These are phyloP conservation scores for Suhomyces canberraensis DNA, from an alignment of 805 yeast genomes.

Conservation along the genomic window DNA sequence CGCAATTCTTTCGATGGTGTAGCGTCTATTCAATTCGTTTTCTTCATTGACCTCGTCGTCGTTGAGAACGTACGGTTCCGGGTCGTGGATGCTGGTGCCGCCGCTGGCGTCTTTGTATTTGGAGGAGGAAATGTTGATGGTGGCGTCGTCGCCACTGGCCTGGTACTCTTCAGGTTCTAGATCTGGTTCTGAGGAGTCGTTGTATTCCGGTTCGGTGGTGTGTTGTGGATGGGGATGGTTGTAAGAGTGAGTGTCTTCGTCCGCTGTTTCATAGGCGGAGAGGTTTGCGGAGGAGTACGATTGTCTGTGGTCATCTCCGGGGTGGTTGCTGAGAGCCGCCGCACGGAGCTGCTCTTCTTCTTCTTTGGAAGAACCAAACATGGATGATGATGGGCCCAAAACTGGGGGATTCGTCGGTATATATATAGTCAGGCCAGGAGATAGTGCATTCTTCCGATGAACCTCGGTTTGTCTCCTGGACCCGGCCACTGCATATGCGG, in stretches of 20 bases:
- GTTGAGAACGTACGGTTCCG: conserved; percentile 2
- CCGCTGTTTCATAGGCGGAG: conserved; percentile 36
- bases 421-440: not conserved
- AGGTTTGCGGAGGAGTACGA: conserved; percentile 21
- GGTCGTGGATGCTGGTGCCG: conserved; percentile 1
- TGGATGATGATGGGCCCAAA: no score
- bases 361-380: conserved; percentile 31
- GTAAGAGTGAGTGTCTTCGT: conserved; percentile 12
- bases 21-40: conserved; percentile 14
- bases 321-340: conserved; percentile 16
- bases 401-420: not conserved
- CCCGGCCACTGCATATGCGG: no score
- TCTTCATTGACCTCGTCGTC: conserved; percentile 9
- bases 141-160: not conserved
- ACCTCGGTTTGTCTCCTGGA: no score
- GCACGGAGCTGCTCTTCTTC: conserved; percentile 29
- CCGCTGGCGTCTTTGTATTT: not conserved
- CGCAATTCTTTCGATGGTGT: conserved; percentile 17
- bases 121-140: not conserved
- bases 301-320: conserved; percentile 8
- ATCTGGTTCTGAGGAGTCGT: not conserved
- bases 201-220: not conserved
- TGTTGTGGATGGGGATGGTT: not conserved
- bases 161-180: not conserved
- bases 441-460: no score